Conservation (phyloP, 441 rosid species). For the Populus trichocarpa region DNA sequence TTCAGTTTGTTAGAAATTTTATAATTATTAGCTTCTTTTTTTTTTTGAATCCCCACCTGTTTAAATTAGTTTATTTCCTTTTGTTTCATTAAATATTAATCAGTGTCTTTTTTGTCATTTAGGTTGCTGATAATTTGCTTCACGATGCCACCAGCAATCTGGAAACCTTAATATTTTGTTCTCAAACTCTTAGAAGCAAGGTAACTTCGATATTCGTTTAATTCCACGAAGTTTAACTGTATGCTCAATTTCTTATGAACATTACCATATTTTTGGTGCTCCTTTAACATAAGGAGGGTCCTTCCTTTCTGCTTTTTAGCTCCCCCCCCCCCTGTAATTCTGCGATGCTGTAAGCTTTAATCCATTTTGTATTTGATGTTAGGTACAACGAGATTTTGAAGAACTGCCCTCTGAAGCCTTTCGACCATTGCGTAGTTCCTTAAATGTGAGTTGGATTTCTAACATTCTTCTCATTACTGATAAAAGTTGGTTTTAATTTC, state of each 20-base stretch:
- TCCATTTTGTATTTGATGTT: slow-evolving; percentile 18
- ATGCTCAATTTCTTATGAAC: neutral
- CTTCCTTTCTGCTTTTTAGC: neutral
- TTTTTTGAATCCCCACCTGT: neutral
- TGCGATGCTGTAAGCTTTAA: neutral
- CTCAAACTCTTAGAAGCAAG: slow-evolving; percentile 99
- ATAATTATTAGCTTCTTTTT: neutral
- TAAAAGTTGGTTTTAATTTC: slow-evolving; percentile 11
- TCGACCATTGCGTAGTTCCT: slow-evolving; percentile 72
- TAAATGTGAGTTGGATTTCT: slow-evolving; percentile 55
- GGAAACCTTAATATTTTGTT: slow-evolving; percentile 95
- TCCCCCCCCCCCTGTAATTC: neutral
- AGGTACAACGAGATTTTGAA: slow-evolving; percentile 98
- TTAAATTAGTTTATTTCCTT: neutral
- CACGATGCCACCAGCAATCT: slow-evolving; percentile 94
- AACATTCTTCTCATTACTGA: slow-evolving; percentile 6
- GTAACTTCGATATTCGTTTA: slow-evolving; percentile 36
- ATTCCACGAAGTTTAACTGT: neutral
- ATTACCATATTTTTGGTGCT: neutral
- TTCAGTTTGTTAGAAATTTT: no score
- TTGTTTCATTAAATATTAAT: slow-evolving; percentile 2
- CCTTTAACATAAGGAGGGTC: neutral
- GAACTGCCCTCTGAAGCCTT: slow-evolving; percentile 97
- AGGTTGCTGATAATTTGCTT: slow-evolving; percentile 99
- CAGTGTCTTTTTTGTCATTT: slow-evolving; percentile 11